These are phyloP conservation scores for Chytriomyces sp. DNA, from an alignment of 192 early-diverging fungal genomes.

Conservation along the genomic window DNA sequence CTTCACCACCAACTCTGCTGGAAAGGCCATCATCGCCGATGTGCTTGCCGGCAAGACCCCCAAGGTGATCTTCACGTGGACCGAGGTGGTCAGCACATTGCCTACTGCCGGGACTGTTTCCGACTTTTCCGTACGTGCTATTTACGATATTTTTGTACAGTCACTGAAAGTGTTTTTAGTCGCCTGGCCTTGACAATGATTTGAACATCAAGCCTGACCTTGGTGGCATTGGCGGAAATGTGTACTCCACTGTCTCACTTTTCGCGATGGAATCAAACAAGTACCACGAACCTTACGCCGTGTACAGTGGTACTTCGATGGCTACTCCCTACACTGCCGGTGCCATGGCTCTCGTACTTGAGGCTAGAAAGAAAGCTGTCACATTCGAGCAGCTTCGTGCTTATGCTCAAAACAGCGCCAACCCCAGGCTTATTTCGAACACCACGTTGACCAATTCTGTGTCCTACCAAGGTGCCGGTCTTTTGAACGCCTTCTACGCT, in stretches of 20 bases:
- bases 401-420: slow-evolving; percentile 59
- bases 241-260: slow-evolving; percentile 37
- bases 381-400: slow-evolving; percentile 27
- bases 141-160: too few relatives aligned
- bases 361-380: slow-evolving; percentile 45
- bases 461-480: slow-evolving; percentile 70
- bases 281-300: slow-evolving; percentile 22
- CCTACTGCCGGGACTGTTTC: slow-evolving; percentile 66
- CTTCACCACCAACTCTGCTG: slow-evolving; percentile 18
- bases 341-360: slow-evolving; percentile 63
- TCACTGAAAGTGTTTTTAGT: too few relatives aligned
- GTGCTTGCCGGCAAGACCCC: slow-evolving; percentile 33
- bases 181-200: slow-evolving; percentile 73
- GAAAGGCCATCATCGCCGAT: slow-evolving; percentile 18
- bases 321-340: slow-evolving; percentile 76
- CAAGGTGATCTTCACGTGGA: slow-evolving; percentile 51
- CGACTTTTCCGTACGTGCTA: too few relatives aligned
- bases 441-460: slow-evolving; percentile 56
- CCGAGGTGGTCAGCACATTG: slow-evolving; percentile 44
- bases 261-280: neutral
- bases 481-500: slow-evolving; percentile 71
- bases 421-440: slow-evolving; percentile 39
- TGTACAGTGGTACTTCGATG: slow-evolving; percentile 77
- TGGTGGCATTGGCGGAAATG: slow-evolving; percentile 43
- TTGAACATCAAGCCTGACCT: slow-evolving; percentile 63